Base-by-base conservation (phyloP, 2,329 filamentous ascomycete genomes). In the Pestalotiopsis sp. region DNA sequence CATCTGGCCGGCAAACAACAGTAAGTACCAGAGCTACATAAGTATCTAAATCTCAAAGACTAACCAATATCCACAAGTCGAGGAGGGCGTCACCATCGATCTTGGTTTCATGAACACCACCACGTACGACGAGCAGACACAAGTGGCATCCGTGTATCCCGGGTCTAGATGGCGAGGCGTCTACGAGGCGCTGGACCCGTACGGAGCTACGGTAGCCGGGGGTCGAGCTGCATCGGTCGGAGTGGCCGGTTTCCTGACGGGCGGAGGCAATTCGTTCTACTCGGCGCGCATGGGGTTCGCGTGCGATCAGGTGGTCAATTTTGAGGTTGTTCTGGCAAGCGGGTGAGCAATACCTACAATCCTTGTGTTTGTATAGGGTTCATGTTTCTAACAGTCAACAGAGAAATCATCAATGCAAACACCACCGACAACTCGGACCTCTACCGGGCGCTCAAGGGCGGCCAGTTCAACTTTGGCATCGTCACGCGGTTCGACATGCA, bases 271-370 rank as follows among this genome's bases (percentile, higher is more conserved):
- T 57, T 71, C 70, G 2, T 74, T 73, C 64, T 71, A 71, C 59
- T 70, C 72, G 2, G 68, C 57, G 9, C 75, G 77, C 0, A 75
- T 81, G 57, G 85, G 85, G 3, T 82, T 82, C 68, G 81, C 77
- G n/a, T 84, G 81, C 65, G 85, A 85, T 68, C 83, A 81, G 41
- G 79, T 86, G 2, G 68, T 77, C 45, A 80, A 78, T 61, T 84
- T 76, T 63, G 73, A 84, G 69, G 80, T 86, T 31, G 83, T 86
- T 2, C 78, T 84, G 0, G 80, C 80, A 0, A 75, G 74, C 65
- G 83, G 83, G 31, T 66, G 45, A 27, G 63, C 62, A 5, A 7
- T 12, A 17, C n/a, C 25, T 52, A 45, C 20, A 13, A 17, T 14
- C n/a, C 20, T 11, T 3, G 27, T 59, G 27, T 1, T 61, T 4